A percentile compares a stretch with the other conserved stretches of the same genome.
Evolutionary conservation across 2,329 filamentous ascomycete species (phyloP).

Genomic region (Colletotrichum somersetense): DNA sequence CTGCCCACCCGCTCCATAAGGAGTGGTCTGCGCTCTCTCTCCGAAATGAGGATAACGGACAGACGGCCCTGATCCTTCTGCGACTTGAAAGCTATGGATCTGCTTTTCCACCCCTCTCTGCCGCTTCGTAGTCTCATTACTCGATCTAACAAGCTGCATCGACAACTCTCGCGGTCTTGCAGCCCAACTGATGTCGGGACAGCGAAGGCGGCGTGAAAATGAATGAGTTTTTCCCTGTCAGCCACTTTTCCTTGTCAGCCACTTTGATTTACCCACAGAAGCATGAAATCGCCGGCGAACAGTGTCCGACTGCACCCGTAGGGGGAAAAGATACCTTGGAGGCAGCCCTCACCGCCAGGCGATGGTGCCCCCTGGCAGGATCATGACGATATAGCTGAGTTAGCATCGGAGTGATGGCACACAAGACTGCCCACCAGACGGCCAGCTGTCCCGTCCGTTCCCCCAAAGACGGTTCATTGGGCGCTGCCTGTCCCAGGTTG

Average conservation of each 20-base stretch:
- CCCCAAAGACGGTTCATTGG: too few relatives aligned
- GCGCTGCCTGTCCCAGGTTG: too few relatives aligned
- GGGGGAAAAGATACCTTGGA: too few relatives aligned
- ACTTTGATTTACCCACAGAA: neutral
- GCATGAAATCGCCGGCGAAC: neutral
- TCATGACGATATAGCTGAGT: neutral
- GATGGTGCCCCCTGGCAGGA: neutral
- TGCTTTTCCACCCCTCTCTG: neutral
- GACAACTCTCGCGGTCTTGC: neutral
- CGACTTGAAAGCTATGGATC: neutral
- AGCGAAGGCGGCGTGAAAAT: neutral
- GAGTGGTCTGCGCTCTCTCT: neutral
- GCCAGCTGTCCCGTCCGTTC: neutral
- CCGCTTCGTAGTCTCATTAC: neutral
- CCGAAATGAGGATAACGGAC: too few relatives aligned
- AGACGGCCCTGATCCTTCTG: neutral
- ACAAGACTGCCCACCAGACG: neutral
- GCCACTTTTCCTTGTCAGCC: neutral
- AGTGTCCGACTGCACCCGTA: neutral
- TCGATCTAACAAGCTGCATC: neutral
- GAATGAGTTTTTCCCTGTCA: neutral
- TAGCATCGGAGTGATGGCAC: too few relatives aligned
- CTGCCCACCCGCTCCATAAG: neutral
- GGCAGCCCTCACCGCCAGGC: neutral
- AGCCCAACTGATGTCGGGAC: neutral